Evolutionary conservation across 176 grass and related monocot species (phyloP), one percentile per base, ranked within the genome.

Genomic region (Carex kokanica): DNA sequence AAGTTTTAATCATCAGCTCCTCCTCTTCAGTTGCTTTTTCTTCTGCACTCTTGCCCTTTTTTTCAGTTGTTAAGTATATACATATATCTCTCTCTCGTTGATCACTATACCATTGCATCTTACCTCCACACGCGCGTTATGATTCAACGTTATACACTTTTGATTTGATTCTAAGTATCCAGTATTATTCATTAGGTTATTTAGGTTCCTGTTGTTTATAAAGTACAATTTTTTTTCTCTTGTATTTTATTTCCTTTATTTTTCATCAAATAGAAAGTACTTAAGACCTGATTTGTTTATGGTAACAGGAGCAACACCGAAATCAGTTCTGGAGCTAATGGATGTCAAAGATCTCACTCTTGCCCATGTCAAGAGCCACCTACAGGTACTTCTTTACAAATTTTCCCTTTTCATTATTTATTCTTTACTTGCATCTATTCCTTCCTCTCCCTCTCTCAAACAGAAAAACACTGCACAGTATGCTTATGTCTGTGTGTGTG

Each of bases 321-420:
- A 89, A 74, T 89, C 88, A 25, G 88, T 89, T 83, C 68, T 89
- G 59, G 88, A 89, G 70, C 84, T 89, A 49, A 89, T 89, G 88
- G 88, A 89, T 86, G 88, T 89, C 24, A 89, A 89, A 86, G 88
- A 89, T 86, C 88, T 89, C 84, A 89, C 88, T 74, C 84, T 89
- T 74, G 83, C 88, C 6, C 88, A 86, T 86, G 88, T 89, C 57
- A 89, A 89, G 68, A 86, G 83, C 71, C 88, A 89, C 61, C 66
- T 89, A 81, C 88, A 89, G 88, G 88, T 89, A 86, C 16, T 20
- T 54, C 0, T 32, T 49, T 32, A 5, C 36, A 13, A 77, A 8
- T 18, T 14, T 69, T 6, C 8, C 17, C 9, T 74, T 11, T 7
- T 2, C 47, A 52, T 53, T 25, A 27, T 27, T 18, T 4, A 3